Evolutionary conservation across 768 basidiomycete species (phyloP).

Genomic region (Cyclocybe aegerita): DNA sequence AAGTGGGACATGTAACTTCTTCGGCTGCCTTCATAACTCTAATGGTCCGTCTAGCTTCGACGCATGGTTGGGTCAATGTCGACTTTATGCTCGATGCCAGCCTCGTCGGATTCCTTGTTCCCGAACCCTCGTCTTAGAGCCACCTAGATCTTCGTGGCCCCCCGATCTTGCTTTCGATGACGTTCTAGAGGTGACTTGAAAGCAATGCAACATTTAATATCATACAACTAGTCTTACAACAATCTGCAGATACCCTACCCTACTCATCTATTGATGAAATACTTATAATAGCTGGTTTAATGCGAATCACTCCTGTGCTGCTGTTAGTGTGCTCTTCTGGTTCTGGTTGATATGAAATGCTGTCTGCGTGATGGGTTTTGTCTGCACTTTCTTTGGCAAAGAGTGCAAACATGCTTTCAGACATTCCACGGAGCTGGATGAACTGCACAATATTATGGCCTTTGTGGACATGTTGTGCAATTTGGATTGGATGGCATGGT

Average conservation of each 20-base stretch:
- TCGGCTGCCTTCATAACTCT: not conserved
- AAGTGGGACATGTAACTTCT: constrained; percentile 24
- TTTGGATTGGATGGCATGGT: constrained; percentile 13
- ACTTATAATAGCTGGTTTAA: not conserved
- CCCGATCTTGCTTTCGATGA: no score
- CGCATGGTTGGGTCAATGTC: constrained; percentile 96
- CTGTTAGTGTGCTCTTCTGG: not conserved
- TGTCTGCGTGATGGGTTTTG: not conserved
- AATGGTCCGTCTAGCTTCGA: constrained; percentile 54
- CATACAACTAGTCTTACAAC: not conserved
- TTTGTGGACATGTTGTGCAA: constrained; percentile 38
- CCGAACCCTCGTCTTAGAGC: constrained; percentile 47
- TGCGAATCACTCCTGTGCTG: not conserved
- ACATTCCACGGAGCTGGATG: constrained; percentile 45
- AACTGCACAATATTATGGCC: constrained; percentile 50
- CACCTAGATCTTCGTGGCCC: not conserved
- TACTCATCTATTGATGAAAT: not conserved
- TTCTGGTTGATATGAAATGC: not conserved
- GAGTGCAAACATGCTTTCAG: constrained; percentile 43
- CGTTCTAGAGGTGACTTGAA: no score
- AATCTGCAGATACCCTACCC: not conserved
- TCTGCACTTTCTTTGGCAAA: constrained; percentile 27
- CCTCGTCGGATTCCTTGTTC: constrained; percentile 85
- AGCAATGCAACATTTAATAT: not conserved
- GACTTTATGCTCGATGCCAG: constrained; percentile 95